Conservation (phyloP, 106 monocot species). For the Acorus calamus region DNA sequence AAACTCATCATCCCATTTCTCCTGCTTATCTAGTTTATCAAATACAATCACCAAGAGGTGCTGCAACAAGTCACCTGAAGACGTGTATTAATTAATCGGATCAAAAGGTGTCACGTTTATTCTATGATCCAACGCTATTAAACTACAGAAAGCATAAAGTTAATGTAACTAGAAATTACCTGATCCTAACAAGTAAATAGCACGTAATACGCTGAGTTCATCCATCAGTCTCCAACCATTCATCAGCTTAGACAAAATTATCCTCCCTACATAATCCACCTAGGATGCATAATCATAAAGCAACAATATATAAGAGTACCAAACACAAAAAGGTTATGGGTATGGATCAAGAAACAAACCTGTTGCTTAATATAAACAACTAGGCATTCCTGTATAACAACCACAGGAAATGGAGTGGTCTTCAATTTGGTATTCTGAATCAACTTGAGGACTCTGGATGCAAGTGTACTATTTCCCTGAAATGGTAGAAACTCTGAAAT, state of each 20-base stretch:
- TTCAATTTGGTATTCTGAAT: constrained; percentile 38
- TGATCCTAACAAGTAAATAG: constrained; percentile 89
- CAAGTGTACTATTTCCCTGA: constrained; percentile 74
- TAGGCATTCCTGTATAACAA: constrained; percentile 71
- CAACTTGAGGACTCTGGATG: constrained; percentile 61
- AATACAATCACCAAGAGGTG: constrained; percentile 66
- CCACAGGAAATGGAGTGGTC: constrained; percentile 36
- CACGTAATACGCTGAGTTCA: constrained; percentile 75
- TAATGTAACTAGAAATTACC: constrained; percentile 25
- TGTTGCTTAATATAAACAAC: constrained; percentile 57
- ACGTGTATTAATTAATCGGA: constrained; percentile 1
- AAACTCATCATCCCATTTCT: constrained; percentile 94
- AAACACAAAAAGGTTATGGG: not conserved
- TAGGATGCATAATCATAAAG: constrained; percentile 13
- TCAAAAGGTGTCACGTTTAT: not conserved
- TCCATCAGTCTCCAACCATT: constrained; percentile 88
- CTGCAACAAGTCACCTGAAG: constrained; percentile 86
- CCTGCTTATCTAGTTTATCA: constrained; percentile 68
- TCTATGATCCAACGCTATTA: not conserved
- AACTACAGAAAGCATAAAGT: not conserved
- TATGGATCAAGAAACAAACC: constrained; percentile 22
- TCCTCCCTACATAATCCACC: constrained; percentile 80
- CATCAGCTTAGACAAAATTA: constrained; percentile 76
- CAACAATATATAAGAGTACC: not conserved
- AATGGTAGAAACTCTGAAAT: constrained; percentile 75